Conservation (phyloP, 75 land plant genomes). For the Sequoia sempervirens region DNA sequence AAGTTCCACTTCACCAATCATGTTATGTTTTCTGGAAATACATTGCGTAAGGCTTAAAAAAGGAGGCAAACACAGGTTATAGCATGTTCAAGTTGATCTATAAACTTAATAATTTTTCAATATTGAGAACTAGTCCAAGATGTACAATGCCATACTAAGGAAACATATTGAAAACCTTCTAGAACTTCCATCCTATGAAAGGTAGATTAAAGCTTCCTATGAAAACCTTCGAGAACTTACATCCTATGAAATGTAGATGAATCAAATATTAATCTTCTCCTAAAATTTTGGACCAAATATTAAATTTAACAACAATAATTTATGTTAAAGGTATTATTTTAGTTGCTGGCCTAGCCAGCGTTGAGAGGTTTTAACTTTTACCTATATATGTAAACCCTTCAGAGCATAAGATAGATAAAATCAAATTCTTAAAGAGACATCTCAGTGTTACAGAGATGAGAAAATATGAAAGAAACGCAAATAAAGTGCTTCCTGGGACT, state of each 20-base stretch:
- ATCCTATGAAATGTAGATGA: too few relatives aligned
- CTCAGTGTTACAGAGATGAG: neutral
- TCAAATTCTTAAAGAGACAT: neutral
- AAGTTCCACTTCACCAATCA: neutral
- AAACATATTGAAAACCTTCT: slow-evolving; percentile 1
- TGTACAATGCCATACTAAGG: neutral
- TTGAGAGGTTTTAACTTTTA: neutral
- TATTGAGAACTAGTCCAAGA: neutral
- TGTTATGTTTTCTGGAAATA: neutral
- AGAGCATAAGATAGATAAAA: neutral
- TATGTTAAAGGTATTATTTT: neutral
- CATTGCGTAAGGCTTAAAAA: neutral
- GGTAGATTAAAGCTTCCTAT: neutral
- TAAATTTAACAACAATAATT: neutral
- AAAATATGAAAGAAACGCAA: neutral
- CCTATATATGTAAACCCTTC: neutral
- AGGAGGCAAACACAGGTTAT: neutral
- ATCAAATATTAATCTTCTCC: neutral
- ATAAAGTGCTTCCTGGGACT: slow-evolving; percentile 1
- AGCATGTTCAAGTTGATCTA: neutral
- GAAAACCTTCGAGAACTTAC: too few relatives aligned
- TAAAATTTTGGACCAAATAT: neutral
- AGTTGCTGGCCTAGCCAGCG: neutral
- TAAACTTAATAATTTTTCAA: neutral
- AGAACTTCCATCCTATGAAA: neutral